A percentile compares a stretch with the other conserved stretches of the same genome.
phyloP scores from a whole-genome alignment of 2,329 filamentous ascomycete genomes.

The Cladosporium velox region DNA sequence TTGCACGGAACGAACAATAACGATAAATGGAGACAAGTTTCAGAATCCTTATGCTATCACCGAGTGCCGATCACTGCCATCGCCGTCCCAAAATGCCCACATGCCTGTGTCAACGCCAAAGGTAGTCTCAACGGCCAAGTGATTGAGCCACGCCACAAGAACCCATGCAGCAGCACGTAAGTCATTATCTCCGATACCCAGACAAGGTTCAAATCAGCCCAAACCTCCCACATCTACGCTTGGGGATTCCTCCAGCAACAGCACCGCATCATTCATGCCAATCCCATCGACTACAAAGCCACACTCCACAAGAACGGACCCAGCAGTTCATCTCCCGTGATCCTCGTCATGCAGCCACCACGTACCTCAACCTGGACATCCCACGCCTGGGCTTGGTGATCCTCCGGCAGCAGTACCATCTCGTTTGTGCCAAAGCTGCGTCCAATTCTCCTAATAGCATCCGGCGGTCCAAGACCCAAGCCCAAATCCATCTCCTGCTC shows the following conservation, averaged over 20 bases:
- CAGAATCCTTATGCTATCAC: no score
- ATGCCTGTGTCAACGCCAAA: neutral
- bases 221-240: constrained; percentile 26
- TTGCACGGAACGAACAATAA: no score
- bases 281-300: neutral
- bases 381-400: constrained; percentile 24
- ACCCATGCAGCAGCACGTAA: constrained; percentile 14
- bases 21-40: no score
- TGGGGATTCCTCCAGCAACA: constrained; percentile 25
- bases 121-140: neutral
- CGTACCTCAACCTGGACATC: constrained; percentile 29
- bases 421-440: constrained; percentile 15
- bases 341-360: constrained; percentile 21
- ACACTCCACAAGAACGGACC: neutral
- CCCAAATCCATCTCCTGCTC: constrained; percentile 24
- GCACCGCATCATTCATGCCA: constrained; percentile 19
- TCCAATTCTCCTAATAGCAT: constrained; percentile 26
- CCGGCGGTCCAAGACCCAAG: constrained; percentile 26
- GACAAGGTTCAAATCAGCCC: constrained; percentile 23
- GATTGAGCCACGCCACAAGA: no score
- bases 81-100: neutral
- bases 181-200: constrained; percentile 24
- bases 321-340: constrained; percentile 24
- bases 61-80: no score
- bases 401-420: constrained; percentile 27